A percentile compares a stretch with the other conserved stretches of the same genome.
Evolutionary conservation across 2,329 filamentous ascomycete genomes (phyloP).

Genomic region (Ceratocystis destructans): DNA sequence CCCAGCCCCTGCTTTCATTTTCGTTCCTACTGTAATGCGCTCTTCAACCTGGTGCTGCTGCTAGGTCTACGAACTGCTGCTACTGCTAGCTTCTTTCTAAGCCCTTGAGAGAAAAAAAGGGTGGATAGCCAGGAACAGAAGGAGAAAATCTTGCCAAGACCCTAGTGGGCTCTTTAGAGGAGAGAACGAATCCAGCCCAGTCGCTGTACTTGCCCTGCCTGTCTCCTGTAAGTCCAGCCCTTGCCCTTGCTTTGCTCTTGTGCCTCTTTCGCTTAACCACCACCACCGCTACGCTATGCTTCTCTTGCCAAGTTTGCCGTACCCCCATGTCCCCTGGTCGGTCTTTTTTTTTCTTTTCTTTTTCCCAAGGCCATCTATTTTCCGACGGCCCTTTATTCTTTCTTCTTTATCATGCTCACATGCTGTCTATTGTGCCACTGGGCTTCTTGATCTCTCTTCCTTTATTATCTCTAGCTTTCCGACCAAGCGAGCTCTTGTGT

Average conservation of each 20-base stretch:
- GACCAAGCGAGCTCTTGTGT: neutral
- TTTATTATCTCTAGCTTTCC: constrained; percentile 12
- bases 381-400: neutral
- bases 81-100: neutral
- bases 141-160: neutral
- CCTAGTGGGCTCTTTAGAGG: neutral
- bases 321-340: neutral
- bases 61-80: neutral
- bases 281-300: constrained; percentile 1
- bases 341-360: neutral
- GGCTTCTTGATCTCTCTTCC: constrained; percentile 1
- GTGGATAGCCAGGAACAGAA: neutral
- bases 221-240: neutral
- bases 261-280: constrained; percentile 7
- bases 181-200: neutral
- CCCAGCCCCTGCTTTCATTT: neutral
- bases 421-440: neutral
- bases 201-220: neutral
- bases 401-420: constrained; percentile 4
- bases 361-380: neutral
- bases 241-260: neutral
- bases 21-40: neutral
- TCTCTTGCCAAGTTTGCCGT: neutral
- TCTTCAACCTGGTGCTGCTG: neutral
- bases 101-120: neutral